These are phyloP conservation scores for Ophiocordyceps robertsii DNA, from an alignment of 2,329 filamentous ascomycete genomes.

Conservation along the genomic window DNA sequence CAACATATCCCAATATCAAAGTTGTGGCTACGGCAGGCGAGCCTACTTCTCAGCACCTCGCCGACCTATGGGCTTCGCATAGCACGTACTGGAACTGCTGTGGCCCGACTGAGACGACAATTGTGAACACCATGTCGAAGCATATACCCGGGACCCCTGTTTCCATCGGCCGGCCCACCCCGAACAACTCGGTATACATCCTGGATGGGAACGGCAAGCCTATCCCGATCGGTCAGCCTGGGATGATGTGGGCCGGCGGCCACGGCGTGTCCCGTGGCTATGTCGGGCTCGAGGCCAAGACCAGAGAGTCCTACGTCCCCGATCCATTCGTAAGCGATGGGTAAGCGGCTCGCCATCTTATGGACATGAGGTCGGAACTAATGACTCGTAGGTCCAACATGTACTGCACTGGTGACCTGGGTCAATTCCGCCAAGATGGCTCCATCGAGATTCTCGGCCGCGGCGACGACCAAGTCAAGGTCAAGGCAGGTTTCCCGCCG, in stretches of 20 bases:
- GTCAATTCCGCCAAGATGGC: slow-evolving; percentile 38
- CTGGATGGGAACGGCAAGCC: slow-evolving; percentile 31
- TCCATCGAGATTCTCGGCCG: slow-evolving; percentile 41
- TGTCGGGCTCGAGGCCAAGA: slow-evolving; percentile 37
- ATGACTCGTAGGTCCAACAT: slow-evolving; percentile 25
- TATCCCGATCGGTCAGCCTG: slow-evolving; percentile 31
- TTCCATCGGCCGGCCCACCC: slow-evolving; percentile 40
- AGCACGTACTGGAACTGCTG: slow-evolving; percentile 42
- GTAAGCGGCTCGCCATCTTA: slow-evolving; percentile 17
- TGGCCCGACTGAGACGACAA: slow-evolving; percentile 46
- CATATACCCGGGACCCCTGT: slow-evolving; percentile 31
- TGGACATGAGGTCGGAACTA: not conserved
- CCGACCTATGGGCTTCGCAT: slow-evolving; percentile 39
- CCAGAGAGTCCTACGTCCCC: slow-evolving; percentile 30
- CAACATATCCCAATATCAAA: slow-evolving; percentile 35
- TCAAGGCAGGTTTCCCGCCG: slow-evolving; percentile 27
- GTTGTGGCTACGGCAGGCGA: slow-evolving; percentile 41
- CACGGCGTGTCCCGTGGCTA: slow-evolving; percentile 42
- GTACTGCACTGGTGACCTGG: slow-evolving; percentile 49
- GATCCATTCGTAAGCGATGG: slow-evolving; percentile 39
- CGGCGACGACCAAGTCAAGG: slow-evolving; percentile 48
- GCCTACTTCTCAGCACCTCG: slow-evolving; percentile 32
- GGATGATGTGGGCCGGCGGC: slow-evolving; percentile 44
- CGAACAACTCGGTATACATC: slow-evolving; percentile 43
- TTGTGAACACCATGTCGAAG: slow-evolving; percentile 42